phyloP scores from a whole-genome alignment of 345 rosid species.

The Bruguiera gymnorhiza region DNA sequence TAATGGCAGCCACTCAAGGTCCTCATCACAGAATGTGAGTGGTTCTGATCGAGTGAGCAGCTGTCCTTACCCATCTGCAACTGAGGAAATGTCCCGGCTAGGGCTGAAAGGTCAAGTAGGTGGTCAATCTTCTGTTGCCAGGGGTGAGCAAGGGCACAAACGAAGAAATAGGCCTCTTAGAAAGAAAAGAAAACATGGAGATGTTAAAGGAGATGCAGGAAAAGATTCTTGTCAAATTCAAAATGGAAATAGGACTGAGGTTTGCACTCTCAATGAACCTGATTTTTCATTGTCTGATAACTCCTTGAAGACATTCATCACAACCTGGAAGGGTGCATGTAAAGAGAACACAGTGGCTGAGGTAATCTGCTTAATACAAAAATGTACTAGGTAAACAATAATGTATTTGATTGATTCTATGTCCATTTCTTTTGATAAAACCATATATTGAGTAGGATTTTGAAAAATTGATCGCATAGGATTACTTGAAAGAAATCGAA shows the following conservation, averaged over 20 bases:
- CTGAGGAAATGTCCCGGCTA: constrained; percentile 73
- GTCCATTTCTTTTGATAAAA: not conserved
- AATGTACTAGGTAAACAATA: not conserved
- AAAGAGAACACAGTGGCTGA: constrained; percentile 47
- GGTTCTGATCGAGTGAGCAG: constrained; percentile 47
- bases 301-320: constrained; percentile 51
- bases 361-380: constrained; percentile 33
- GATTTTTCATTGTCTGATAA: constrained; percentile 47
- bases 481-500: not conserved
- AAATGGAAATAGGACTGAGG: constrained; percentile 23
- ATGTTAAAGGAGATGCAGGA: constrained; percentile 18
- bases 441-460: not conserved
- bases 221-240: constrained; percentile 15
- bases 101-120: constrained; percentile 50
- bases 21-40: constrained; percentile 21
- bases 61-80: constrained; percentile 92
- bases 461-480: not conserved
- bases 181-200: constrained; percentile 41
- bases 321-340: constrained; percentile 84
- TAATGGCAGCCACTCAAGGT: constrained; percentile 8
- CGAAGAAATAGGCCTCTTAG: not conserved
- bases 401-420: not conserved
- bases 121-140: constrained; percentile 21
- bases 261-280: constrained; percentile 26
- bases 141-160: constrained; percentile 26